Base-by-base conservation (phyloP, 257 asterid species). In the Agastache rugosa region DNA sequence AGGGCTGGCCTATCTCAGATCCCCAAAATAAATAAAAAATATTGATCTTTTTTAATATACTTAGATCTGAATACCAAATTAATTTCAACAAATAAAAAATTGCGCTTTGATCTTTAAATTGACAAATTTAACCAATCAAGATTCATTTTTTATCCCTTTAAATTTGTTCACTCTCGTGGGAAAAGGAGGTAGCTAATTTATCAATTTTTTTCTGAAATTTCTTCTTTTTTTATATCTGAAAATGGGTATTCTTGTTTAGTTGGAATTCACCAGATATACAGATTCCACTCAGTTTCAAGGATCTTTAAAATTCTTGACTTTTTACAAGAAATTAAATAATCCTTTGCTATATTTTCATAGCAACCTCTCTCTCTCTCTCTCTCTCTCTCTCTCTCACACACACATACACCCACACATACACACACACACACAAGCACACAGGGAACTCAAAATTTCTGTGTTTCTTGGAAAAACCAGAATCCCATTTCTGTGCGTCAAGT, bases 221-320 rank as follows among this genome's bases (percentile, higher is more conserved):
- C 8, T 16, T 14, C 29, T 12, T 1, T 16, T 63, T 50, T 10
- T 37, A 17, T 71, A 3, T 59, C 25, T 58, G 27, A 34, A 7
- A 12, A 17, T 37, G 25, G 58, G 63, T 15, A 78, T 78, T 67
- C 60, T 69, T 42, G 73, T 79, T 74, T 64, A 73, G 80, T 73
- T 77, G 63, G 69, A 68, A 58, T 35, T 65, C 58, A 59, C 79
- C 67, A 82, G 74, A 85, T 79, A 10, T 4, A 48, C 19, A 50
- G 56, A 50, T 80, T 71, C 58, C 58, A 72, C 81, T 83, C 62
- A 56, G 79, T 70, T 79, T 15, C 74, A 81, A 87, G 86, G 84
- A 89, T 89, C 75, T n/a, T n/a, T n/a, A n/a, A n/a, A n/a, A n/a
- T n/a, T n/a, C n/a, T n/a, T 63, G 67, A 81, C 73, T 66, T 71